Percentiles rank a stretch among this genome's conserved stretches.
Evolutionary conservation across 306 rosid genomes (phyloP).

Genomic region (Dalbergia cultrata): DNA sequence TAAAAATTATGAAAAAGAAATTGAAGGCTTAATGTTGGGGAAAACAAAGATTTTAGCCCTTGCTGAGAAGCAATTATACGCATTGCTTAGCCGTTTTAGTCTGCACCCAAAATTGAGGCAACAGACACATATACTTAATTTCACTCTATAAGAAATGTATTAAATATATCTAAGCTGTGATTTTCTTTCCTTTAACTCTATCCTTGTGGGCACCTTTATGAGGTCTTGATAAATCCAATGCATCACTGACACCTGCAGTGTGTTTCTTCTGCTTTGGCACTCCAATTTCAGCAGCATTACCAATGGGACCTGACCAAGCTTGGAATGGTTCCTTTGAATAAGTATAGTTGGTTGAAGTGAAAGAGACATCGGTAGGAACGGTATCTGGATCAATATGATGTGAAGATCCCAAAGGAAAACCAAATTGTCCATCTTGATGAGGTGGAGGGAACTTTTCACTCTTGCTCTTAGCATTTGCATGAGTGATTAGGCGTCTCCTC

Average conservation of each 20-base stretch:
- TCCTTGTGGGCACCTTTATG: slow-evolving; percentile 50
- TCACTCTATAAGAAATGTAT: slow-evolving; percentile 47
- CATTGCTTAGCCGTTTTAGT: slow-evolving; percentile 32
- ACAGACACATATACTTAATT: slow-evolving; percentile 41
- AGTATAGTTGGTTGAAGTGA: slow-evolving; percentile 69
- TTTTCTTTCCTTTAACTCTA: slow-evolving; percentile 72
- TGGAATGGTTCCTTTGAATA: slow-evolving; percentile 74
- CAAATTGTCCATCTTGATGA: slow-evolving; percentile 89
- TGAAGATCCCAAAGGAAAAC: slow-evolving; percentile 82
- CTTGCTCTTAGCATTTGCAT: slow-evolving; percentile 95
- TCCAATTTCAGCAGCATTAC: slow-evolving; percentile 59
- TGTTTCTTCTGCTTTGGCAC: slow-evolving; percentile 74
- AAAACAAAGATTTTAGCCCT: slow-evolving; percentile 43
- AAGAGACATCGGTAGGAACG: slow-evolving; percentile 75
- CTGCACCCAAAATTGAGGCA: slow-evolving; percentile 37
- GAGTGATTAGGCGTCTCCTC: slow-evolving; percentile 86
- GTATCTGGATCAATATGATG: slow-evolving; percentile 82
- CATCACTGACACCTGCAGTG: slow-evolving; percentile 48
- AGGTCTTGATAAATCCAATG: slow-evolving; percentile 59
- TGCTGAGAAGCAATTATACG: slow-evolving; percentile 49
- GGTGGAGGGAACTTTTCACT: slow-evolving; percentile 98
- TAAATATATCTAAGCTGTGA: slow-evolving; percentile 49
- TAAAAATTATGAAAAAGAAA: slow-evolving; percentile 36
- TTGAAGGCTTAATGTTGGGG: slow-evolving; percentile 45
- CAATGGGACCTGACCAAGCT: slow-evolving; percentile 92